phyloP scores from a whole-genome alignment of 495 filamentous ascomycete genomes.

The Trichoderma asperelloides region DNA sequence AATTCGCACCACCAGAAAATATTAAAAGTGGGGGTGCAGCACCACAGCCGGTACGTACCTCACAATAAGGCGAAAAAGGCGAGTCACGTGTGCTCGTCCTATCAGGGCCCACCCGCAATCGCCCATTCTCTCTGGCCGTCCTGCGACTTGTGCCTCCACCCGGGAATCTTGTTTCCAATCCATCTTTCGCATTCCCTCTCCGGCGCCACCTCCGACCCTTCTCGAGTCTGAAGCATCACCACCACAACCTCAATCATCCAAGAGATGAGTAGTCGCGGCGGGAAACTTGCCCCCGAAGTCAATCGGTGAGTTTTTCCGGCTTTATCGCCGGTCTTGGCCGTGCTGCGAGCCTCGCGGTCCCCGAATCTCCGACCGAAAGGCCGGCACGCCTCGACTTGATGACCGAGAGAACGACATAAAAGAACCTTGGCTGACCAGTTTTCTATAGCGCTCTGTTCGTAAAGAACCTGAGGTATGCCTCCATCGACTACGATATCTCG shows the following conservation, averaged over 20 bases:
- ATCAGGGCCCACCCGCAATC: slow-evolving; percentile 1
- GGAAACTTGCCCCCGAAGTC: slow-evolving; percentile 92
- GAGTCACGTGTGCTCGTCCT: background rate
- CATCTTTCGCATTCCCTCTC: slow-evolving; percentile 8
- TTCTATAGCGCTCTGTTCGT: slow-evolving; percentile 82
- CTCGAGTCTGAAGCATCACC: slow-evolving; percentile 7
- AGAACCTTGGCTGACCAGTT: slow-evolving; percentile 23
- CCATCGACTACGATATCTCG: background rate
- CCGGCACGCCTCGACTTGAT: background rate
- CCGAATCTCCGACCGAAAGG: slow-evolving; percentile 2
- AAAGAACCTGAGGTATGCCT: slow-evolving; percentile 86
- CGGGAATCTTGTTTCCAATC: slow-evolving; percentile 2
- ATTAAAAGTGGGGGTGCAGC: background rate
- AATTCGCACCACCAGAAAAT: background rate
- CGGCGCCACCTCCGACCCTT: background rate
- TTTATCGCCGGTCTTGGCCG: background rate
- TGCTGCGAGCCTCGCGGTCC: background rate
- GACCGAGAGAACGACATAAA: slow-evolving; percentile 11
- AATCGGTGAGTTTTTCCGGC: slow-evolving; percentile 59
- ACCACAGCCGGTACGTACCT: background rate
- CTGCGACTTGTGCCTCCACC: slow-evolving; percentile 7
- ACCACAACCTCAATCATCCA: slow-evolving; percentile 21
- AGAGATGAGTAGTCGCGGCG: slow-evolving; percentile 74
- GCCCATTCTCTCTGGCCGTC: slow-evolving; percentile 5
- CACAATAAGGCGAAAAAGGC: background rate